Evolutionary conservation across 2,329 filamentous ascomycete species (phyloP).

Genomic region (Colletotrichum tamarilloi): DNA sequence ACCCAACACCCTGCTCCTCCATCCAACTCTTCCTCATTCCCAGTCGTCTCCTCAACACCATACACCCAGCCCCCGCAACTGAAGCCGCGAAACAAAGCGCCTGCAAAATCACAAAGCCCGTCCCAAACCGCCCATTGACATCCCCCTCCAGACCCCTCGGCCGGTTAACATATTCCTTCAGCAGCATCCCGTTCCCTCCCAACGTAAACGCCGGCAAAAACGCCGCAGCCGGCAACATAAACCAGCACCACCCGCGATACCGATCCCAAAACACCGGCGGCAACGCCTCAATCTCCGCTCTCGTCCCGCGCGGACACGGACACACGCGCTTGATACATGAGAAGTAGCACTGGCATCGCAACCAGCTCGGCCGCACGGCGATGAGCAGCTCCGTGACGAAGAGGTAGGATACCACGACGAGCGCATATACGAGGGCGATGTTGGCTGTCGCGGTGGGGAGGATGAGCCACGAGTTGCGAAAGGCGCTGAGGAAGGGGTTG

Average conservation of each 20-base stretch:
- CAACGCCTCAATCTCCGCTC: conserved; percentile 32
- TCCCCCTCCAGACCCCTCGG: background rate
- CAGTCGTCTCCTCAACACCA: conserved; percentile 6
- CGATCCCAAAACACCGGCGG: conserved; percentile 31
- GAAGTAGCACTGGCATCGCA: conserved; percentile 34
- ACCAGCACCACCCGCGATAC: conserved; percentile 30
- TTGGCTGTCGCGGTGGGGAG: background rate
- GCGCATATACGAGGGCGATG: background rate
- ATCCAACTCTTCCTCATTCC: conserved; percentile 19
- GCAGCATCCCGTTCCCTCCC: conserved; percentile 7
- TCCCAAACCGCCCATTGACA: conserved; percentile 14
- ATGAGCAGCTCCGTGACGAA: conserved; percentile 10
- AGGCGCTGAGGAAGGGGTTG: conserved; percentile 27
- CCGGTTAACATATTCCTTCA: conserved; percentile 7
- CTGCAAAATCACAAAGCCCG: conserved; percentile 6
- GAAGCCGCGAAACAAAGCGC: background rate
- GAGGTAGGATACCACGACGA: background rate
- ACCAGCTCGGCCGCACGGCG: conserved; percentile 18
- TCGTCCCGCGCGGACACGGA: conserved; percentile 33
- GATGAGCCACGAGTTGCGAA: background rate
- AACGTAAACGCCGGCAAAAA: background rate
- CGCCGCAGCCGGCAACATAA: background rate
- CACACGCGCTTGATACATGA: conserved; percentile 23
- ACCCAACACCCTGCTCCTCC: conserved; percentile 21
- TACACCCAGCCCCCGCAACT: conserved; percentile 2